A percentile compares a stretch with the other conserved stretches of the same genome.
Evolutionary conservation across 495 filamentous ascomycete genomes (phyloP).

Genomic region (Patellaria atrata): DNA sequence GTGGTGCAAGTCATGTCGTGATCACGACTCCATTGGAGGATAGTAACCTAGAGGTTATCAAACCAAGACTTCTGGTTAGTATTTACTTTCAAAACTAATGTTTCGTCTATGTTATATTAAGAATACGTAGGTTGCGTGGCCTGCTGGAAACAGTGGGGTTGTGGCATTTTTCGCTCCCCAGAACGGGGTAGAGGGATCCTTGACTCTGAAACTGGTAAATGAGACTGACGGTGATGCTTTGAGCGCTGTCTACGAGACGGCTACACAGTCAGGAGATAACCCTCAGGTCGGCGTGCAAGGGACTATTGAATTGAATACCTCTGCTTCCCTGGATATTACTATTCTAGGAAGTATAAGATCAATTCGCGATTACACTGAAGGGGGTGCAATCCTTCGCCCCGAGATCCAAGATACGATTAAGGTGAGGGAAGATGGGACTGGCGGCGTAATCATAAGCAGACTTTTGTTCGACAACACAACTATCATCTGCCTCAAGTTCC

Average conservation of each 20-base stretch:
- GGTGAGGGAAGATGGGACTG: constrained; percentile 25
- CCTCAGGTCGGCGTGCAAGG: constrained; percentile 38
- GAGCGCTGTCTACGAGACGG: constrained; percentile 25
- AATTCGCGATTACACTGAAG: constrained; percentile 48
- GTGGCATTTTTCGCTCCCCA: constrained; percentile 38
- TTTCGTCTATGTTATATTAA: constrained; percentile 2
- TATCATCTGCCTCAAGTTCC: constrained; percentile 35
- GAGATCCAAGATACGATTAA: constrained; percentile 40
- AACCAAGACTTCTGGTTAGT: constrained; percentile 35
- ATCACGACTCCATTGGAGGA: constrained; percentile 40
- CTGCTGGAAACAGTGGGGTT: constrained; percentile 47
- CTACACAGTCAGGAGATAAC: constrained; percentile 22
- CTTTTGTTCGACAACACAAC: constrained; percentile 50
- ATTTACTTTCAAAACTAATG: neutral
- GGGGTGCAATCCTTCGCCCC: constrained; percentile 35
- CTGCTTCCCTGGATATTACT: constrained; percentile 36
- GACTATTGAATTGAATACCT: constrained; percentile 39
- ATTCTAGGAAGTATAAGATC: constrained; percentile 47
- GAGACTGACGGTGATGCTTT: constrained; percentile 27
- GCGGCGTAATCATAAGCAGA: constrained; percentile 34
- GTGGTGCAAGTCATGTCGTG: constrained; percentile 41
- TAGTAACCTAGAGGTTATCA: constrained; percentile 39
- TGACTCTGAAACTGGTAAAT: constrained; percentile 38
- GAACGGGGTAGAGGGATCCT: constrained; percentile 38
- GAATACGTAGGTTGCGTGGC: no score